A percentile compares a stretch with the other conserved stretches of the same genome.
Evolutionary conservation across 2,329 filamentous ascomycete species (phyloP).

Genomic region (Penicillium sp.): DNA sequence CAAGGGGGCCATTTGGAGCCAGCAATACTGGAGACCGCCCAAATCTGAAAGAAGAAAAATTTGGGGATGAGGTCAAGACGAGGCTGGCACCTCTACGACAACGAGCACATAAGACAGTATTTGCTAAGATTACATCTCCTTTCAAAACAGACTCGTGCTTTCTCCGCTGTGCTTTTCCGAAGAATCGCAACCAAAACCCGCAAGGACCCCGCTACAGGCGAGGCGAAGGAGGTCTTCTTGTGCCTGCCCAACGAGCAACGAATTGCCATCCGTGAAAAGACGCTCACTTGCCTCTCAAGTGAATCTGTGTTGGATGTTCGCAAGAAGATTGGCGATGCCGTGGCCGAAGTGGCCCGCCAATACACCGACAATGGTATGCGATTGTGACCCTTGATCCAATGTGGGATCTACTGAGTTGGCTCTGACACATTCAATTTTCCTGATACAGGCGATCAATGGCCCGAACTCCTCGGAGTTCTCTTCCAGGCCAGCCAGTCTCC

Average conservation of each 20-base stretch:
- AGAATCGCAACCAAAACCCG: slow-evolving; percentile 87
- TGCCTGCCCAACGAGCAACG: slow-evolving; percentile 75
- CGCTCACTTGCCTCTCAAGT: slow-evolving; percentile 74
- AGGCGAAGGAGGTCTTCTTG: slow-evolving; percentile 82
- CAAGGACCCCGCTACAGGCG: slow-evolving; percentile 70
- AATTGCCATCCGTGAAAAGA: slow-evolving; percentile 77
- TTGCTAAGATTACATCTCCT: slow-evolving; percentile 6
- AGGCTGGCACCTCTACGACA: background rate
- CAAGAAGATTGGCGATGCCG: slow-evolving; percentile 97
- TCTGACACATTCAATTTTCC: slow-evolving; percentile 3
- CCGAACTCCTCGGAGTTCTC: slow-evolving; percentile 81
- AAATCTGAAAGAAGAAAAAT: background rate
- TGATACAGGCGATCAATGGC: slow-evolving; percentile 76
- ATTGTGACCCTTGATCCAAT: slow-evolving; percentile 4
- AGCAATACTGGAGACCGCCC: background rate
- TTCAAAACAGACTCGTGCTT: slow-evolving; percentile 73
- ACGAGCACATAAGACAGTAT: background rate
- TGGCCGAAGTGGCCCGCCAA: slow-evolving; percentile 92
- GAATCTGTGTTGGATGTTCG: slow-evolving; percentile 77
- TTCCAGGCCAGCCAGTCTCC: slow-evolving; percentile 89
- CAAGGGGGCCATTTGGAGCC: background rate
- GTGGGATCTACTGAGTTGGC: background rate
- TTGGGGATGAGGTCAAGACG: background rate
- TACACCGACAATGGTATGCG: slow-evolving; percentile 86
- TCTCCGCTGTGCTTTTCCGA: slow-evolving; percentile 91